These are phyloP conservation scores for Vigna trinervia DNA, from an alignment of 306 rosid species.

Conservation along the genomic window DNA sequence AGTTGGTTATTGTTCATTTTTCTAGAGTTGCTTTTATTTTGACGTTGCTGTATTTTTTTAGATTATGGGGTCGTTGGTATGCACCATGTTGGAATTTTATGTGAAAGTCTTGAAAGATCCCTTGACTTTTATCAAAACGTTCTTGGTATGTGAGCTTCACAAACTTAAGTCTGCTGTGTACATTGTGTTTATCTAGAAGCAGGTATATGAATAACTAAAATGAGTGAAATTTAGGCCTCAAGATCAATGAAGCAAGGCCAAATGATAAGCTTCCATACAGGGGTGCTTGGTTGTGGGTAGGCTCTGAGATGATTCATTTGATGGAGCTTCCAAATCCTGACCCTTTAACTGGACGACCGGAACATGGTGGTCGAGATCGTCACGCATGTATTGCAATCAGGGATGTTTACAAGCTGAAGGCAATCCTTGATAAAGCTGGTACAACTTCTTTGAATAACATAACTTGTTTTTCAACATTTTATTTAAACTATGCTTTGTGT, in stretches of 20 bases:
- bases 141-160: constrained; percentile 63
- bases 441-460: constrained; percentile 32
- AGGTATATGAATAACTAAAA: constrained; percentile 26
- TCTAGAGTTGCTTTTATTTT: constrained; percentile 8
- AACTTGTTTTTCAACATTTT: constrained; percentile 1
- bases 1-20: constrained; percentile 26
- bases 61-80: constrained; percentile 84
- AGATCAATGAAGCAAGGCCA: constrained; percentile 96
- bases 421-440: constrained; percentile 84
- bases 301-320: constrained; percentile 94
- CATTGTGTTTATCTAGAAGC: constrained; percentile 20
- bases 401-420: constrained; percentile 83
- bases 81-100: constrained; percentile 92
- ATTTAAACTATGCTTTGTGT: neutral
- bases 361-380: constrained; percentile 93
- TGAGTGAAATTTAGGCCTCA: constrained; percentile 62
- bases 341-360: constrained; percentile 86
- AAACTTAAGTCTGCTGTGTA: neutral
- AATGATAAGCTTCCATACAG: constrained; percentile 92
- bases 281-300: constrained; percentile 99
- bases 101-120: constrained; percentile 83
- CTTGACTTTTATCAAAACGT: constrained; percentile 84
- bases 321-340: constrained; percentile 99
- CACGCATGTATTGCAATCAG: constrained; percentile 83
- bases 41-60: constrained; percentile 50